Evolutionary conservation across 768 basidiomycete genomes (phyloP).

Genomic region (Pleurotus tuoliensis): DNA sequence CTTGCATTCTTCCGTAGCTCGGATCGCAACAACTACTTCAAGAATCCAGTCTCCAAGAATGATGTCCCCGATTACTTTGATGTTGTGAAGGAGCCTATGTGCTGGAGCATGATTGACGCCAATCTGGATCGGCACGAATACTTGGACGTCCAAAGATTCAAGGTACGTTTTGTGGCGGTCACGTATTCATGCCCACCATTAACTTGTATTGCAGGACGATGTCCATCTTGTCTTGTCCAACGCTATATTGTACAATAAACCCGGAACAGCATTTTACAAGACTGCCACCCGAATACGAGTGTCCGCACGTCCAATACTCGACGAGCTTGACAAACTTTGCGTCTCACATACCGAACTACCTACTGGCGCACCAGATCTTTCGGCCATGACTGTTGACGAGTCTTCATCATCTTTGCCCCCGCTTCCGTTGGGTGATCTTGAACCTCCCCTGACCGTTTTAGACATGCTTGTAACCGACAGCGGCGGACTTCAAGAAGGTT

Average conservation of each 20-base stretch:
- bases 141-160: constrained; percentile 71
- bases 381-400: not conserved
- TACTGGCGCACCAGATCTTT: not conserved
- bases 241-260: constrained; percentile 81
- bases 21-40: constrained; percentile 75
- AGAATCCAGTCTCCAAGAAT: constrained; percentile 71
- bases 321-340: constrained; percentile 32
- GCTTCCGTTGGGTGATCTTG: constrained; percentile 64
- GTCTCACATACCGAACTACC: not conserved
- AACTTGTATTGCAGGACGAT: constrained; percentile 52
- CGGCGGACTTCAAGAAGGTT: constrained; percentile 41
- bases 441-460: constrained; percentile 59
- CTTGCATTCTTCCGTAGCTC: constrained; percentile 38
- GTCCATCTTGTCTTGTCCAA: constrained; percentile 82
- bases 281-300: constrained; percentile 60
- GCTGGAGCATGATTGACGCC: constrained; percentile 74
- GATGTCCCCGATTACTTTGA: constrained; percentile 92
- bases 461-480: constrained; percentile 53
- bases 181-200: not conserved
- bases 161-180: constrained; percentile 26
- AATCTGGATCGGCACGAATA: constrained; percentile 85
- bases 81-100: constrained; percentile 83
- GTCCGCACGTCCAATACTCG: constrained; percentile 34
- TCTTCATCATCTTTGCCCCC: constrained; percentile 3
- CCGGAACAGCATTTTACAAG: constrained; percentile 67